Base-by-base conservation (phyloP, 108 stramenopile species). In the Conticribra weissflogii region DNA sequence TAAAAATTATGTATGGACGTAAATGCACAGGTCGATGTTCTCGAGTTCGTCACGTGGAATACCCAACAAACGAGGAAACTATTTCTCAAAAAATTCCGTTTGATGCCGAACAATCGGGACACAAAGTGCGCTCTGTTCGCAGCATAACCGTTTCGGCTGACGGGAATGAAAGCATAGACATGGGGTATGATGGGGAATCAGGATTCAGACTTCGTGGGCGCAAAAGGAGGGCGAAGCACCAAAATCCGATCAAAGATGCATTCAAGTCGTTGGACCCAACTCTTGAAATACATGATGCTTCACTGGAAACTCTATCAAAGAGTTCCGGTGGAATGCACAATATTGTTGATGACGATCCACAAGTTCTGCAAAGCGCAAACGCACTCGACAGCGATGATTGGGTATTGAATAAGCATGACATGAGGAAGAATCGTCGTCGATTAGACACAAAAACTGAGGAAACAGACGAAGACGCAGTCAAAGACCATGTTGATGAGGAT, bases 1-100 rank as follows among this genome's bases (percentile, higher is more conserved):
- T 83, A 14, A 83, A 83, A 71, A 72, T 83, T 3, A 28, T 83
- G 55, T 83, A 80, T 59, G 82, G 82, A 45, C 46, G 59, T n/a
- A 54, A 33, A 19, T 80, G 78, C 31, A 29, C 21, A 19, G 82
- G 75, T 1, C 54, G 46, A 29, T 80, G 82, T 47, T 83, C 82
- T 22, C 49, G 70, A 14, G 79, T 83, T 12, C 78, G 63, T 30
- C 44, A 80, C 21, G 78, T 83, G 23, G 23, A 61, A 2, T 63
- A 68, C 49, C 46, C 27, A 16, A n/a, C 51, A 52, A 52, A 22
- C 18, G 51, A 52, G 51, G 12, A n/a, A 52, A 52, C 17, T 5
- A 14, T 22, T 52, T 52, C 5, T n/a, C 5, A 52, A 52, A n/a
- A n/a, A n/a, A 41, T 5, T 41, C 5, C 5, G 36, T 5, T 12